Evolutionary conservation across 495 filamentous ascomycete genomes (phyloP).

Genomic region (Sordaria brevicollis): DNA sequence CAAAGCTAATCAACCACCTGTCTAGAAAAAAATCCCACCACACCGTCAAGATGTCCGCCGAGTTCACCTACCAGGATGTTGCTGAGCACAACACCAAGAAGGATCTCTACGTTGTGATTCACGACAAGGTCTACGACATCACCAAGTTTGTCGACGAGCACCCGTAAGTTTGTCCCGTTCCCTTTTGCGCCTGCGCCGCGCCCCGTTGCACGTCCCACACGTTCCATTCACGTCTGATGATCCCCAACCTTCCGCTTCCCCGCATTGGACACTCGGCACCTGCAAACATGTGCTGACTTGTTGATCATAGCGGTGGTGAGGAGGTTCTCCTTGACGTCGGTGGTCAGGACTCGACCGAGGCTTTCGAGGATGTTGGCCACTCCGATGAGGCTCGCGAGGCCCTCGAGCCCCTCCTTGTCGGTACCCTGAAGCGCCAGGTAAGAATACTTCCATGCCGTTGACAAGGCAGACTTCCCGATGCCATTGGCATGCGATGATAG

Average conservation of each 20-base stretch:
- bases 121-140: slow-evolving; percentile 92
- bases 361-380: slow-evolving; percentile 99
- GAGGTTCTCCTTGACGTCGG: slow-evolving; percentile 95
- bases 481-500: not conserved
- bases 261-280: slow-evolving; percentile 1
- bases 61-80: slow-evolving; percentile 78
- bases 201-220: not conserved
- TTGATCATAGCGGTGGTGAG: slow-evolving; percentile 71
- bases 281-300: slow-evolving; percentile 7
- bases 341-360: slow-evolving; percentile 94
- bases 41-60: slow-evolving; percentile 50
- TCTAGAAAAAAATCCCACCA: slow-evolving; percentile 7
- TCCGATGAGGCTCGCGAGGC: slow-evolving; percentile 97
- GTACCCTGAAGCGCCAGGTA: slow-evolving; percentile 79
- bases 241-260: not conserved
- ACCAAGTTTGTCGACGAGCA: slow-evolving; percentile 94
- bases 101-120: slow-evolving; percentile 82
- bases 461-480: not conserved
- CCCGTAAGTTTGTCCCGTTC: slow-evolving; percentile 60
- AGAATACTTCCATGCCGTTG: slow-evolving; percentile 12
- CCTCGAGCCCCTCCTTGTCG: slow-evolving; percentile 68
- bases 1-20: slow-evolving; percentile 13
- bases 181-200: not conserved
- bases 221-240: not conserved
- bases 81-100: slow-evolving; percentile 88